phyloP scores from a whole-genome alignment of 2,329 filamentous ascomycete genomes.

The Beauveria sp. region DNA sequence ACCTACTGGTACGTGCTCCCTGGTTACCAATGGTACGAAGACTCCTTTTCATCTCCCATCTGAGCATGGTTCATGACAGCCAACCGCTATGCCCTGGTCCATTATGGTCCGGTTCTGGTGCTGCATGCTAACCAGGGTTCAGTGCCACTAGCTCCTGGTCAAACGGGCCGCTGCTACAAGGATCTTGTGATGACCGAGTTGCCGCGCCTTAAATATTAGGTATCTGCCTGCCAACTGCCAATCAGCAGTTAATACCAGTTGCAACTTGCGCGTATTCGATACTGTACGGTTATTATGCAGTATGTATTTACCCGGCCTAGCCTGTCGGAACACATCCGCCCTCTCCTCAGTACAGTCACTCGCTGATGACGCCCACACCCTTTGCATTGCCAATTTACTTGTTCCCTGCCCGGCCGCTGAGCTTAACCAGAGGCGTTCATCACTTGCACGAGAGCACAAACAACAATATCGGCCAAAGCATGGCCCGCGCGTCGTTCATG shows the following conservation, averaged over 20 bases:
- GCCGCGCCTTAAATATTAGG: neutral
- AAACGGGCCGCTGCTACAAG: constrained; percentile 1
- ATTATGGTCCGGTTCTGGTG: neutral
- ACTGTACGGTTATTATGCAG: neutral
- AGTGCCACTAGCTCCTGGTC: neutral
- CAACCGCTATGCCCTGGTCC: neutral
- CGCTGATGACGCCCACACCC: neutral
- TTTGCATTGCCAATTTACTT: neutral
- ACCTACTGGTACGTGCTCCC: neutral
- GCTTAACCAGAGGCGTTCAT: neutral
- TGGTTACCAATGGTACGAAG: neutral
- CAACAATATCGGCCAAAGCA: neutral
- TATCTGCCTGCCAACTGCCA: neutral
- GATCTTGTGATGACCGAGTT: neutral
- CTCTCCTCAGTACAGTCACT: neutral
- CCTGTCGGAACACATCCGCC: constrained; percentile 11
- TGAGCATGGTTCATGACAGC: neutral
- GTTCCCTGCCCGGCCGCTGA: neutral
- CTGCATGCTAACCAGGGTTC: neutral
- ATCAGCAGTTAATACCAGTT: no score
- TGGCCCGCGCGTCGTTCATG: neutral
- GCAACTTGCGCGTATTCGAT: neutral
- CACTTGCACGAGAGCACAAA: neutral
- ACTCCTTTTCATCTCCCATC: neutral
- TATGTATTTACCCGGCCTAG: neutral